A percentile compares a stretch with the other conserved stretches of the same genome.
These are phyloP conservation scores for Nicotiana benthamiana DNA, from an alignment of 257 asterid genomes.

Conservation along the genomic window DNA sequence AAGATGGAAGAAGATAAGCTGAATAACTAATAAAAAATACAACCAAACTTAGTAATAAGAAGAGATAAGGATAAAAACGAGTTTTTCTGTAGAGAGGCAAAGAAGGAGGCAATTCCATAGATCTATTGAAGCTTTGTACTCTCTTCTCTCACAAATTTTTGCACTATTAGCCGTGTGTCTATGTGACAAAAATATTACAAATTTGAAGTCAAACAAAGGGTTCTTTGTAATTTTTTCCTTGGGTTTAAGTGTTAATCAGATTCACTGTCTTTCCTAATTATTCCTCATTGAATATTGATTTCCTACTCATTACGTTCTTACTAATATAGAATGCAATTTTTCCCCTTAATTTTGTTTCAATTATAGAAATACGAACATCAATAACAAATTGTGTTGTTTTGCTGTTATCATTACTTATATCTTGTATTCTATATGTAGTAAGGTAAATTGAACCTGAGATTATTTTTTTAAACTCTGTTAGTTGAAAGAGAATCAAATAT, in stretches of 20 bases:
- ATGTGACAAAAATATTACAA: neutral
- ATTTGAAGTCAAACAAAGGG: neutral
- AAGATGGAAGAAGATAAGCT: conserved; percentile 21
- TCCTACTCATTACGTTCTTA: too few species aligned
- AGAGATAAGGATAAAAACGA: conserved; percentile 38
- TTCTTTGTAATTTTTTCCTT: neutral
- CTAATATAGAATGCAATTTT: too few species aligned
- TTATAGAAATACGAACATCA: too few species aligned
- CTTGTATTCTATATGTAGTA: too few species aligned
- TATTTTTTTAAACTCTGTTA: too few species aligned
- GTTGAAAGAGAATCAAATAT: too few species aligned
- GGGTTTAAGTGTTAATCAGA: neutral
- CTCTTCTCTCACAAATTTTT: neutral
- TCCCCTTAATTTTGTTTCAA: too few species aligned
- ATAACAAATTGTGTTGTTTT: too few species aligned
- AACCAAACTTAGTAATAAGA: conserved; percentile 41
- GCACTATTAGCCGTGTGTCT: neutral
- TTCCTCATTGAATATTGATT: too few species aligned
- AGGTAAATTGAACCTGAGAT: too few species aligned
- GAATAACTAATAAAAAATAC: conserved; percentile 32
- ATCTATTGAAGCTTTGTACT: neutral
- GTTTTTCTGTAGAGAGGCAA: conserved; percentile 32
- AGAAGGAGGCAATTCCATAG: conserved; percentile 27
- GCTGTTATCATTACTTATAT: too few species aligned
- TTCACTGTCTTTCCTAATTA: neutral